These are phyloP conservation scores for Aspergillus flavus DNA, from an alignment of 2,329 filamentous ascomycete genomes.

Conservation along the genomic window DNA sequence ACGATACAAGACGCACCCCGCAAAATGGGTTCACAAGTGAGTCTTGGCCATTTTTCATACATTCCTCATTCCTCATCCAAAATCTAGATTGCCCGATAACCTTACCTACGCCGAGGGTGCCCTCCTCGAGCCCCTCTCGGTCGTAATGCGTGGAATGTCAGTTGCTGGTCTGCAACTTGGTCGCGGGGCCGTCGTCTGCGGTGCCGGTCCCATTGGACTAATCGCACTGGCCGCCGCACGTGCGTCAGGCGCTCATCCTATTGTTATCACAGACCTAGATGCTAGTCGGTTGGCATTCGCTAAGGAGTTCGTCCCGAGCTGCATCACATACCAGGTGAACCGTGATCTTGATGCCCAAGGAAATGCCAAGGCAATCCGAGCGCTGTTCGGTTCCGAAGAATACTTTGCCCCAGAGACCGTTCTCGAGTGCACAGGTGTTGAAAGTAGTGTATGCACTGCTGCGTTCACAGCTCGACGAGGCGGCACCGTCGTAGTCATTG, in stretches of 20 bases:
- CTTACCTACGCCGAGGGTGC: slow-evolving; percentile 62
- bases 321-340: slow-evolving; percentile 58
- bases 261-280: slow-evolving; percentile 67
- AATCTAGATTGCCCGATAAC: slow-evolving; percentile 52
- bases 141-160: slow-evolving; percentile 64
- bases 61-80: slow-evolving; percentile 9
- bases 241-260: slow-evolving; percentile 64
- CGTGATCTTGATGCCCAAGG: slow-evolving; percentile 48
- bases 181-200: slow-evolving; percentile 59
- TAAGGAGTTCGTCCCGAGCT: slow-evolving; percentile 58
- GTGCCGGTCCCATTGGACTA: slow-evolving; percentile 66
- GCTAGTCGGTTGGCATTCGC: slow-evolving; percentile 60
- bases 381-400: slow-evolving; percentile 57
- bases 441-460: slow-evolving; percentile 64
- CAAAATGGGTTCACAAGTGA: slow-evolving; percentile 58
- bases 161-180: slow-evolving; percentile 58
- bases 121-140: slow-evolving; percentile 65
- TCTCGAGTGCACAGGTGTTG: slow-evolving; percentile 68
- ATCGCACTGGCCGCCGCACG: slow-evolving; percentile 60
- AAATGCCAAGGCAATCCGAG: slow-evolving; percentile 56
- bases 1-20: slow-evolving; percentile 63
- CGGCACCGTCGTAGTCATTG: slow-evolving; percentile 65
- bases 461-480: slow-evolving; percentile 60
- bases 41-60: not conserved
- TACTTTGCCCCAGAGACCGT: slow-evolving; percentile 62